phyloP scores from a whole-genome alignment of 768 basidiomycete species.

The Hypholoma fasciculare region DNA sequence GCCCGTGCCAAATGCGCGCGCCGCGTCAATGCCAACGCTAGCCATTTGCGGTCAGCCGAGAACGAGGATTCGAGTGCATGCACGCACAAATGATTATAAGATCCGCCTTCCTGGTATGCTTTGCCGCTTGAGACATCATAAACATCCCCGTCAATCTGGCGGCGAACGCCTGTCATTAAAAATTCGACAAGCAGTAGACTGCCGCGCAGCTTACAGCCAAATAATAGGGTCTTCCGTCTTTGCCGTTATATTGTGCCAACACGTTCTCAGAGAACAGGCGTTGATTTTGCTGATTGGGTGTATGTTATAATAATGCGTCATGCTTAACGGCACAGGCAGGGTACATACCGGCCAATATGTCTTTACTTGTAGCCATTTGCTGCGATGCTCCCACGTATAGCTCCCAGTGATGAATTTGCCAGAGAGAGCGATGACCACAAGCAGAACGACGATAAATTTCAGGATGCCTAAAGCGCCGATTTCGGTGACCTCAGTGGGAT shows the following conservation, averaged over 20 bases:
- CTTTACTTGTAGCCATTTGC: slow-evolving; percentile 59
- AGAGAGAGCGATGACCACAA: slow-evolving; percentile 55
- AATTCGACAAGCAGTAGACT: slow-evolving; percentile 10
- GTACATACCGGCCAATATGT: slow-evolving; percentile 62
- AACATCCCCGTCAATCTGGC: slow-evolving; percentile 86
- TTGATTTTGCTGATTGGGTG: slow-evolving; percentile 46
- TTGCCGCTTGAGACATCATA: slow-evolving; percentile 85
- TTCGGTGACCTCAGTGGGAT: slow-evolving; percentile 70
- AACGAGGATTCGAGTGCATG: slow-evolving; percentile 4
- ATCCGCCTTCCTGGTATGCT: slow-evolving; percentile 87
- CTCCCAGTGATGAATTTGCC: slow-evolving; percentile 89
- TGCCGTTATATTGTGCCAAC: slow-evolving; percentile 73
- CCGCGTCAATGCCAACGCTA: slow-evolving; percentile 86
- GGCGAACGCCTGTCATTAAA: slow-evolving; percentile 18
- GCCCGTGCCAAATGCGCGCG: slow-evolving; percentile 89
- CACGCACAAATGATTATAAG: slow-evolving; percentile 71
- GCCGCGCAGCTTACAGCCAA: slow-evolving; percentile 62
- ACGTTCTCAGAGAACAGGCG: slow-evolving; percentile 73
- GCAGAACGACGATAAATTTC: slow-evolving; percentile 63
- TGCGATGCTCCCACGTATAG: slow-evolving; percentile 81
- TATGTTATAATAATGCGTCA: not conserved
- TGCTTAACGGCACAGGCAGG: not conserved
- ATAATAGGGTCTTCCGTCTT: slow-evolving; percentile 69
- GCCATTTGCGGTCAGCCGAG: slow-evolving; percentile 19
- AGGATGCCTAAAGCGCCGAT: slow-evolving; percentile 64